These are phyloP conservation scores for Parachlorella kessleri DNA, from an alignment of 139 green algal species.

Conservation along the genomic window DNA sequence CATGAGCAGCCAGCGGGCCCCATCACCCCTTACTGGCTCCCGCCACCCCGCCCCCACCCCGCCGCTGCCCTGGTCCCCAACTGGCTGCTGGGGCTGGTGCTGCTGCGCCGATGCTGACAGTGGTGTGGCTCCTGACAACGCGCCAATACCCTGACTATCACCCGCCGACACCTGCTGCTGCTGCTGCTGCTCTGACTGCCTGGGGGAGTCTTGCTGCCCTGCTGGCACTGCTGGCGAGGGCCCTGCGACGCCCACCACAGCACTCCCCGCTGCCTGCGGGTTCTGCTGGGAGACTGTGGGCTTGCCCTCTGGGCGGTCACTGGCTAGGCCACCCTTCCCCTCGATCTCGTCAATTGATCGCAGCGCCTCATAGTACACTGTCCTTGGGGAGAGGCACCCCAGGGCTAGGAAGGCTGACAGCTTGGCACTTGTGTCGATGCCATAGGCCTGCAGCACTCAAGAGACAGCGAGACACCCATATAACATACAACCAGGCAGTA, in stretches of 20 bases:
- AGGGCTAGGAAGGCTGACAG: slow-evolving; percentile 67
- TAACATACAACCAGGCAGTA: too few species aligned
- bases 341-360: neutral
- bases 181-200: too few species aligned
- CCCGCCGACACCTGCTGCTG: neutral
- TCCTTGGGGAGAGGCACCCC: slow-evolving; percentile 73
- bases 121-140: too few species aligned
- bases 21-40: slow-evolving; percentile 5
- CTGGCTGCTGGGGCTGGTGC: neutral
- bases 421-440: slow-evolving; percentile 73
- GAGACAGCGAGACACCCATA: too few species aligned
- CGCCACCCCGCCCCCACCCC: slow-evolving; percentile 4
- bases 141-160: neutral
- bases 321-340: too few species aligned
- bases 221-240: too few species aligned
- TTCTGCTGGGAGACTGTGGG: too few species aligned
- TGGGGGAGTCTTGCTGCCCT: too few species aligned
- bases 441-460: slow-evolving; percentile 9
- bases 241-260: neutral
- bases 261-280: neutral
- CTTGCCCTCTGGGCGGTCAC: too few species aligned
- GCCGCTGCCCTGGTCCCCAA: slow-evolving; percentile 3
- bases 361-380: slow-evolving; percentile 44
- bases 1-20: slow-evolving; percentile 51
- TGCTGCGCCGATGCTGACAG: neutral